Evolutionary conservation across 2,329 filamentous ascomycete genomes (phyloP).

Genomic region (Aspergillus melleus): DNA sequence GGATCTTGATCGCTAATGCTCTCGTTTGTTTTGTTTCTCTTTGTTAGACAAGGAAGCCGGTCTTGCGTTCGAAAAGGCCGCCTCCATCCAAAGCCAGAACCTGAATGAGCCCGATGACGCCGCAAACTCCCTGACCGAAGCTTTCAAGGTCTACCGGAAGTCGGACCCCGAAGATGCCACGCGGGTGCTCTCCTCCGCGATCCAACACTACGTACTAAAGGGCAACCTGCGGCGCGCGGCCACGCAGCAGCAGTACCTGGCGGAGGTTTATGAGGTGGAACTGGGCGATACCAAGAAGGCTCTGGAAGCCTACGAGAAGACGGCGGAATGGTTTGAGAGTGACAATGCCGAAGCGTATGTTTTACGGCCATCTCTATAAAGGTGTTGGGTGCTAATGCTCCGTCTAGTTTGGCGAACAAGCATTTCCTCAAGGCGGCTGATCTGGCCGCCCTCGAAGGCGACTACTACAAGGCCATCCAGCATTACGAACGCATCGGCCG

Average conservation of each 20-base stretch:
- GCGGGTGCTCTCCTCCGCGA: conserved; percentile 74
- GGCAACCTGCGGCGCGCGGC: conserved; percentile 91
- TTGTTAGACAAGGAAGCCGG: conserved; percentile 76
- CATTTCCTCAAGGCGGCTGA: conserved; percentile 91
- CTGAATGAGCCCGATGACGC: conserved; percentile 92
- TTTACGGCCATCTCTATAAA: not conserved
- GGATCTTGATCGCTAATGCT: not conserved
- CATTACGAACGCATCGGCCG: conserved; percentile 82
- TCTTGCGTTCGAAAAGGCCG: conserved; percentile 80
- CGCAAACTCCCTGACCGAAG: conserved; percentile 82
- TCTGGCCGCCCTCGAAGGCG: conserved; percentile 73
- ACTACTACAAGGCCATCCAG: conserved; percentile 81
- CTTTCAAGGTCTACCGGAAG: conserved; percentile 93
- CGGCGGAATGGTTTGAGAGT: conserved; percentile 84
- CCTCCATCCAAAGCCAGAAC: conserved; percentile 74
- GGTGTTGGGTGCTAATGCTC: not conserved
- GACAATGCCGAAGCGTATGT: conserved; percentile 77
- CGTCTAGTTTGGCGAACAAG: conserved; percentile 78
- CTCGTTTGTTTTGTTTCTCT: not conserved
- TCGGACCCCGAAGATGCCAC: conserved; percentile 80
- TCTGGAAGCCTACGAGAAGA: conserved; percentile 78
- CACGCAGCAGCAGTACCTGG: conserved; percentile 84
- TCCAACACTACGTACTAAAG: conserved; percentile 82
- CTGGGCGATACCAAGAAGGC: conserved; percentile 76
- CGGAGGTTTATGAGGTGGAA: conserved; percentile 81